Conservation (phyloP, 306 rosid genomes). For the Clitoria ternatea region DNA sequence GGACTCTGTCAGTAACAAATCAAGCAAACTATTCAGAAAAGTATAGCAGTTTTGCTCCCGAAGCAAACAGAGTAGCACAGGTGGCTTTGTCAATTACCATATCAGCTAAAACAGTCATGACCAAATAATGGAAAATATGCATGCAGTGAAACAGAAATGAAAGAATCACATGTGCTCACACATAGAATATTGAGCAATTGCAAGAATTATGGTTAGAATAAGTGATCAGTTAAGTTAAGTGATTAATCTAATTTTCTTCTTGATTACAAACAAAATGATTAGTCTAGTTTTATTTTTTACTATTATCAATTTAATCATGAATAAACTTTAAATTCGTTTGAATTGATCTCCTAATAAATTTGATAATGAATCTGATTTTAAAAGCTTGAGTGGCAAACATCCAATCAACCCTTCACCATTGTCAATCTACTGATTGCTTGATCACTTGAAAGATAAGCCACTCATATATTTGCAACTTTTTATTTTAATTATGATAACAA, state of each 20-base stretch:
- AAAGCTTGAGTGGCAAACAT: too few species aligned
- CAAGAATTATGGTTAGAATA: too few species aligned
- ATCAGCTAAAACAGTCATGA: background rate
- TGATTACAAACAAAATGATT: too few species aligned
- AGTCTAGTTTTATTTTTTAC: too few species aligned
- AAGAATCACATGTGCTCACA: slow-evolving; percentile 24
- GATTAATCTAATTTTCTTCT: too few species aligned
- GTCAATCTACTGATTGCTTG: background rate
- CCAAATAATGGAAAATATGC: background rate
- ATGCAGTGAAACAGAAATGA: background rate
- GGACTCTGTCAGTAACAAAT: background rate
- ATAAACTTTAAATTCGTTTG: too few species aligned
- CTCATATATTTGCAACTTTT: background rate
- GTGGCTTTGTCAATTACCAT: slow-evolving; percentile 10
- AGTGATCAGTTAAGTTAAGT: too few species aligned
- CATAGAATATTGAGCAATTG: too few species aligned
- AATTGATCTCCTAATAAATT: too few species aligned
- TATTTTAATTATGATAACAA: background rate
- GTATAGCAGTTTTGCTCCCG: background rate
- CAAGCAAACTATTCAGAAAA: slow-evolving; percentile 5
- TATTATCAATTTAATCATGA: too few species aligned
- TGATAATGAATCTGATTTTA: too few species aligned
- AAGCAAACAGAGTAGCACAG: slow-evolving; percentile 22
- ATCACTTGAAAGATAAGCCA: background rate
- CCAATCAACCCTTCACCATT: background rate